Evolutionary conservation across 139 green algal genomes (phyloP), one percentile per base, ranked within the genome.

Genomic region (Chlorella sorokiniana): DNA sequence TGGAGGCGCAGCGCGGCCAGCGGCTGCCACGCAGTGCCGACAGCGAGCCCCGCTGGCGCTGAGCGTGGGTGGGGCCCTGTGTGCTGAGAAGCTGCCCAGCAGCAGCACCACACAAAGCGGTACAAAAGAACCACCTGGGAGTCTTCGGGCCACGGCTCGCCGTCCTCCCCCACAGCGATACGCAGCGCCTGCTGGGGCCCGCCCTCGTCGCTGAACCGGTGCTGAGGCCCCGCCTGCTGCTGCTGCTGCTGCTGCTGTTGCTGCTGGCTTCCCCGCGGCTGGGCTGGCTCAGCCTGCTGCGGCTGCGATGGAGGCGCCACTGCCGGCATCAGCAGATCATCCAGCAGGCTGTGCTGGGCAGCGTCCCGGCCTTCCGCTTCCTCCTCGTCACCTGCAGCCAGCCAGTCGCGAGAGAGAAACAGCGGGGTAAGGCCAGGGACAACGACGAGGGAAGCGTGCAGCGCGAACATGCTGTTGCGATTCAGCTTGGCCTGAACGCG

Each of bases 151-250:
- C n/a, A 11, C 5, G 63, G 35, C 56, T 69, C 33, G 18, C 65
- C 84, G 54, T 85, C 73, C 63, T 69, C 61, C 16, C 76, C 62
- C 1, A 33, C 81, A 11, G 56, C 18, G 41, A 88, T 38, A 23
- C 77, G 22, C 63, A 89, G 56, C 11, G 75, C 76, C 70, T 86
- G 77, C 40, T 79, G 48, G 7, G 81, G 75, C 16, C 84, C 84
- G 29, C 22, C 65, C 1, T 42, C n/a, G 37, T 16, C 23, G 56
- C 56, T 65, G 16, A 11, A 59, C 64, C n/a, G 59, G 33, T 35
- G 44, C 73, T 25, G 73, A 0, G 10, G 42, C 38, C 20, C 20
- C 38, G 27, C 27, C 41, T 20, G 7, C 41, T 35, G 29, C 62
- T 72, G 41, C 27, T 72, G 44, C 27, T 4, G 23, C 7, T 35